Base-by-base conservation (phyloP, 1,284 basidiomycete species). In the Pholiota adiposa region DNA sequence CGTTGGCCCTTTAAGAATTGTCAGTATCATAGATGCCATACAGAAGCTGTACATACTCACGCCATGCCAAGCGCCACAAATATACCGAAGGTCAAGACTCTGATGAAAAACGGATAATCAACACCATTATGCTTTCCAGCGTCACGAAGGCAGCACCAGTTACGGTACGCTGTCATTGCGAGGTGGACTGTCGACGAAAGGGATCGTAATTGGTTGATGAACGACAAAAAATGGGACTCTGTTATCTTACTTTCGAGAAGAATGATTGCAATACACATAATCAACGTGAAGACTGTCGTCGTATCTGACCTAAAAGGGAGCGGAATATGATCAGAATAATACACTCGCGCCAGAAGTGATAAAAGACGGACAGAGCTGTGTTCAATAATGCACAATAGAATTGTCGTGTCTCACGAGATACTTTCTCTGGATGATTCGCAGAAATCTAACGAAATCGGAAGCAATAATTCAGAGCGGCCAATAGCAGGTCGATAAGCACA, bases 301-400 rank as follows among this genome's bases (percentile, higher is more conserved):
- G 69, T 65, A 23, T 68, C 56, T 4, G 66, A 65, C n/a, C 74
- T 77, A 53, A 9, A 40, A 14, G 41, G 43, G 51, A 53, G 27
- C 27, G 12, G 49, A 50, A 16, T 21, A 8, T 50, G 7, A 54
- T 7, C 41, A 33, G 27, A 49, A 44, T 38, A 18, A 38, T 23
- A 33, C 21, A n/a, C 7, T 11, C 9, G 53, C 23, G 31, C n/a
- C 8, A 19, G 27, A 46, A 23, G 33, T 21, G 38, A 21, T 55
- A 5, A 9, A 21, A n/a, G n/a, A 68, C 72, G 38, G 54, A 73
- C 72, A 77, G 62, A 21, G 60, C 58, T 2, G 19, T 21, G 41
- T 58, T 57, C 0, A 66, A 18, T 9, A 78, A 60, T 6, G 74
- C 67, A 58, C 77, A 79, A 56, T 76, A 79, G 53, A 77, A 72